phyloP scores from a whole-genome alignment of 2,329 filamentous ascomycete genomes.

The Xenoacremonium recifei region DNA sequence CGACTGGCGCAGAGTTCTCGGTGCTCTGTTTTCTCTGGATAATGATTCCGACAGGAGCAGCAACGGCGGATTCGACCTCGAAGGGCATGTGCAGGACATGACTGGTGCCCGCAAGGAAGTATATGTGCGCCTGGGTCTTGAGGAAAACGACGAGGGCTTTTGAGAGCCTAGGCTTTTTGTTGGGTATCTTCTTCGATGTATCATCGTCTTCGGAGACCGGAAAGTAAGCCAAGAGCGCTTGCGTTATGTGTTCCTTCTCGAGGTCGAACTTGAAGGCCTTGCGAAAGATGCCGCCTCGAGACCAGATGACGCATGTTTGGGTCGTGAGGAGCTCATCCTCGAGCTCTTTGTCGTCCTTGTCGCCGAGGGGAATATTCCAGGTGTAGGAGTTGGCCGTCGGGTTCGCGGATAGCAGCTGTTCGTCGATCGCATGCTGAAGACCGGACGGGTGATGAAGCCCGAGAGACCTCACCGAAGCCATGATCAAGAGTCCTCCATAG shows the following conservation, averaged over 20 bases:
- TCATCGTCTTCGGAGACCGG: constrained; percentile 49
- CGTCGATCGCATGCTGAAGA: constrained; percentile 77
- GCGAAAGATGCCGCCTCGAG: constrained; percentile 77
- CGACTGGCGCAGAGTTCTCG: constrained; percentile 48
- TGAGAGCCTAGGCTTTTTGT: constrained; percentile 37
- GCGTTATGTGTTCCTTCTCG: constrained; percentile 82
- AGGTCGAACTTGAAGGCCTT: constrained; percentile 83
- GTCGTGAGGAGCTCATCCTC: constrained; percentile 83
- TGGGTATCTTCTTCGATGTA: constrained; percentile 6
- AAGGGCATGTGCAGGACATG: constrained; percentile 94
- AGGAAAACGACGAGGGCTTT: constrained; percentile 86
- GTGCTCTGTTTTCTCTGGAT: constrained; percentile 74
- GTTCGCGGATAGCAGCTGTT: constrained; percentile 71
- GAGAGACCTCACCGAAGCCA: constrained; percentile 89
- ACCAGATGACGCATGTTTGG: constrained; percentile 80
- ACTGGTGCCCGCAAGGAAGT: constrained; percentile 82
- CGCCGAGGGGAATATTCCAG: constrained; percentile 65
- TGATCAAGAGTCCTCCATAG: constrained; percentile 44
- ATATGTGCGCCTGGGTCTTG: constrained; percentile 89
- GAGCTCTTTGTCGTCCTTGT: constrained; percentile 38
- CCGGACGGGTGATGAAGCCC: constrained; percentile 87
- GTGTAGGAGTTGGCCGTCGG: constrained; percentile 65
- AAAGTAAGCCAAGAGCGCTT: constrained; percentile 84
- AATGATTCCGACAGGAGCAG: constrained; percentile 78
- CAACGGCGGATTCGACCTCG: constrained; percentile 83